These are phyloP conservation scores for Pseudogymnoascus sp. DNA, from an alignment of 2,329 filamentous ascomycete genomes.

Conservation along the genomic window DNA sequence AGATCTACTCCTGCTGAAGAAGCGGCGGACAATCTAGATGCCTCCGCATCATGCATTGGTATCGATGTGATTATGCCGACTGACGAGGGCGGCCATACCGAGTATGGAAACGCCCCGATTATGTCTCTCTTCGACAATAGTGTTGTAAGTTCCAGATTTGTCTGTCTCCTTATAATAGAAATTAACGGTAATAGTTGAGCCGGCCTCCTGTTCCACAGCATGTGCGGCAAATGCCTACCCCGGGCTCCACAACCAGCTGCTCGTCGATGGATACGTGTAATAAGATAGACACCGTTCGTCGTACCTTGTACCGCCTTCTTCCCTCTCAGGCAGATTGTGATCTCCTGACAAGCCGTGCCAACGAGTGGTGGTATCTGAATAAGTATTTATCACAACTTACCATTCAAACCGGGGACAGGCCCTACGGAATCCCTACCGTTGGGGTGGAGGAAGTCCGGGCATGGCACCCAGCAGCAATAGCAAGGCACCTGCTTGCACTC, in stretches of 20 bases:
- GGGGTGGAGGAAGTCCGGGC: slow-evolving; percentile 21
- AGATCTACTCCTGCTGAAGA: background rate
- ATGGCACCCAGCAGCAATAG: slow-evolving; percentile 22
- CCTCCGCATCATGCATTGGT: slow-evolving; percentile 19
- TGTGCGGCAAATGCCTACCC: slow-evolving; percentile 18
- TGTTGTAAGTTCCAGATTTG: slow-evolving; percentile 18
- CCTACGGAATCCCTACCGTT: slow-evolving; percentile 14
- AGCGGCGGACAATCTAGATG: background rate
- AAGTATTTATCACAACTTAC: slow-evolving; percentile 18
- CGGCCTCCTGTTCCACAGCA: slow-evolving; percentile 1
- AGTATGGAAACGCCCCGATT: slow-evolving; percentile 19
- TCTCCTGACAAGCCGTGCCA: slow-evolving; percentile 18
- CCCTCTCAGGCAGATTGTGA: slow-evolving; percentile 25
- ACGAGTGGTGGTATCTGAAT: slow-evolving; percentile 23
- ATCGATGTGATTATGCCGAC: slow-evolving; percentile 24
- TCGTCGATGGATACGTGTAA: slow-evolving; percentile 14
- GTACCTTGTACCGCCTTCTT: slow-evolving; percentile 24
- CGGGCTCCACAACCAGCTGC: slow-evolving; percentile 15
- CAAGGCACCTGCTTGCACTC: slow-evolving; percentile 23
- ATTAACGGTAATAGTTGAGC: slow-evolving; percentile 6
- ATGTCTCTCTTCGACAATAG: slow-evolving; percentile 27
- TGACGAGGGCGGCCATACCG: slow-evolving; percentile 10
- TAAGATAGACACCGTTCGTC: slow-evolving; percentile 24
- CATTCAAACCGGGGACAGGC: slow-evolving; percentile 4
- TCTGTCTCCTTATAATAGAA: background rate